Base-by-base conservation (phyloP, 2,329 filamentous ascomycete species). In the Lasiodiplodia gonubiensis region DNA sequence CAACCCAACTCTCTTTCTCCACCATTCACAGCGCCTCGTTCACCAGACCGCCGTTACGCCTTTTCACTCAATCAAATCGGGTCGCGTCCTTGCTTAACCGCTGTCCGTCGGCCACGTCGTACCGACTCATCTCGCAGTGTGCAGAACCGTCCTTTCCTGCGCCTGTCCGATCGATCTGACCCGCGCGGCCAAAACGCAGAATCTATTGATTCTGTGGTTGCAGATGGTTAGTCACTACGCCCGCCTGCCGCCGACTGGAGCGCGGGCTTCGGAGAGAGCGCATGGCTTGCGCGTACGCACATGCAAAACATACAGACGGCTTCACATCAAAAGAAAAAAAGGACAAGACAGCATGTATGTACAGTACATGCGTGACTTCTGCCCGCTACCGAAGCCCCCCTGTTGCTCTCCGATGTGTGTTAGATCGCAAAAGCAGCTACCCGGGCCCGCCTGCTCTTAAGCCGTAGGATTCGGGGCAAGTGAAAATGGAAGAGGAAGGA, bases 81-180 rank as follows among this genome's bases (percentile, higher is more conserved):
- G 33, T 27, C 18, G 57, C 37, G 57, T 61, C 57, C 57, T 61
- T 61, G 57, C 57, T 61, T 61, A 35, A 49, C 42, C 57, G 42
- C 57, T 16, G 23, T 23, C 55, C 21, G 23, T 16, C 27, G 14
- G 53, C 21, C 42, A 49, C 21, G 57, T 61, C 39, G 39, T 35
- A 61, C 57, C 57, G 39, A 49, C 57, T 49, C 57, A 61, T 61
- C 57, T 48, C 18, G 57, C 39, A 61, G 57, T 35, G 18, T 30
- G 52, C 52, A 54, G 52, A 30, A n/a, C 42, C 18, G 42, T 46
- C 10, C 42, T n/a, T 46, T 21, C 23, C 49, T n/a, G 49, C 25
- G 52, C 21, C 57, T 21, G 39, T 30, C 39, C 57, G 57, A 61
- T 61, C 57, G 57, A 61, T 61, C 57, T 61, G 42, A 25, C 57